Evolutionary conservation across 2,329 filamentous ascomycete species (phyloP).

Genomic region (Conoideocrella luteorostrata): DNA sequence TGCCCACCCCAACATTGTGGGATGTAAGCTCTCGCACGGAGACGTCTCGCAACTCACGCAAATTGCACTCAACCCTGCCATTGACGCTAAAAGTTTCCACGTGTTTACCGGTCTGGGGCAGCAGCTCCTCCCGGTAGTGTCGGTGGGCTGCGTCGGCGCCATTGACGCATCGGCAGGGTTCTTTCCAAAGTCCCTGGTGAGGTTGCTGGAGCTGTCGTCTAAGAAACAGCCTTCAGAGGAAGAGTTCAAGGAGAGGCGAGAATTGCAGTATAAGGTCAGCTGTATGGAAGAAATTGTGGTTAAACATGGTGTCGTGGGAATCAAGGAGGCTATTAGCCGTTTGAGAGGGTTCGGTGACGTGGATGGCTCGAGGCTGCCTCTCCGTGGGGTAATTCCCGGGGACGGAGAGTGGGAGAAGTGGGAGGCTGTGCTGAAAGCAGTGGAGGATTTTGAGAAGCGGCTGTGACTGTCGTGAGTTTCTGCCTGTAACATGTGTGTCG

Average conservation of each 20-base stretch:
- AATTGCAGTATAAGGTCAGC: constrained; percentile 55
- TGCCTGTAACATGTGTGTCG: too few relatives aligned
- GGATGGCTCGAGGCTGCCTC: constrained; percentile 53
- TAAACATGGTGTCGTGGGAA: constrained; percentile 54
- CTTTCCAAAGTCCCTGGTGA: constrained; percentile 56
- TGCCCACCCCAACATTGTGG: constrained; percentile 59
- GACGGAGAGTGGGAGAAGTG: constrained; percentile 51
- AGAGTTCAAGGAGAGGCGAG: constrained; percentile 42
- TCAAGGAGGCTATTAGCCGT: constrained; percentile 56
- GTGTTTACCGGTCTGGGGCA: constrained; percentile 61
- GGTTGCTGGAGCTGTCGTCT: constrained; percentile 43
- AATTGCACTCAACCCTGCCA: constrained; percentile 51
- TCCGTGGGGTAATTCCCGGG: constrained; percentile 51
- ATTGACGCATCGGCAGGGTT: constrained; percentile 58
- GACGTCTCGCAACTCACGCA: constrained; percentile 59
- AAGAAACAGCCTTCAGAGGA: constrained; percentile 27
- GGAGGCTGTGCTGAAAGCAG: constrained; percentile 35
- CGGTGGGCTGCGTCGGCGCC: constrained; percentile 52
- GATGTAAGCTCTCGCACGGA: constrained; percentile 63
- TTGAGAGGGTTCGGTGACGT: constrained; percentile 52
- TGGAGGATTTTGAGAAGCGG: constrained; percentile 36
- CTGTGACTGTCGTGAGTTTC: constrained; percentile 13
- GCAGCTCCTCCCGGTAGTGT: constrained; percentile 54
- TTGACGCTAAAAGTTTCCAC: constrained; percentile 52
- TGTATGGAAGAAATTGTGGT: constrained; percentile 56